Evolutionary conservation across 495 filamentous ascomycete species (phyloP).

Genomic region (Usnea hakonensis): DNA sequence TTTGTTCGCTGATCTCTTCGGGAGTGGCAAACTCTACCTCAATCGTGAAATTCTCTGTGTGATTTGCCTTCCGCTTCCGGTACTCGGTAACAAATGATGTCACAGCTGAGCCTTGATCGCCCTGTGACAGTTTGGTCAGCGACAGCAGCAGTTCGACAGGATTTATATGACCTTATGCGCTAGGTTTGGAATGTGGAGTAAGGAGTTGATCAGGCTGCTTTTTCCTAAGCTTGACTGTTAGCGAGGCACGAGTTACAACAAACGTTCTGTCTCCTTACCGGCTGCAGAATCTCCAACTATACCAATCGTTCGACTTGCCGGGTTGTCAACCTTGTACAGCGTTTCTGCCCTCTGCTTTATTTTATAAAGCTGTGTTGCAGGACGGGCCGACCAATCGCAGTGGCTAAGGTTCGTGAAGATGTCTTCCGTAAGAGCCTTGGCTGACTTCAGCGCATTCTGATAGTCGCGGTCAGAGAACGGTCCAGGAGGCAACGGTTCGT

Average conservation of each 20-base stretch:
- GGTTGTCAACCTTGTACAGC: constrained; percentile 2
- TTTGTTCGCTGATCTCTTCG: constrained; percentile 4
- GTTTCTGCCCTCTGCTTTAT: constrained; percentile 3
- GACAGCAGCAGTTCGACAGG: background rate
- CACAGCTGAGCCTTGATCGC: background rate
- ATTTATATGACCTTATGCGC: background rate
- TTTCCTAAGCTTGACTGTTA: background rate
- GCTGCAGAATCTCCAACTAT: constrained; percentile 14
- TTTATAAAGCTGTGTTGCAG: background rate
- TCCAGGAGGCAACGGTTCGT: background rate
- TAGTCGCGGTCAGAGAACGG: constrained; percentile 7
- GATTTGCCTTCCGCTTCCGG: constrained; percentile 2
- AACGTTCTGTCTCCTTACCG: background rate
- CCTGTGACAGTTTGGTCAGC: background rate
- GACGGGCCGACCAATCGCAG: background rate
- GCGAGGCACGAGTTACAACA: background rate
- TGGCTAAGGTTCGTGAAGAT: background rate
- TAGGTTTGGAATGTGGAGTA: constrained; percentile 2
- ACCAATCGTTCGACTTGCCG: constrained; percentile 9
- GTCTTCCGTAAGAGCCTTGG: background rate
- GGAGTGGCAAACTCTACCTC: constrained; percentile 1
- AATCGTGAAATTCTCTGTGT: constrained; percentile 3
- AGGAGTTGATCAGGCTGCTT: constrained; percentile 6
- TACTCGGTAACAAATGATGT: constrained; percentile 5
- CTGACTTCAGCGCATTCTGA: constrained; percentile 4